Evolutionary conservation across 768 basidiomycete genomes (phyloP).

Genomic region (Rhizopogon sp.): DNA sequence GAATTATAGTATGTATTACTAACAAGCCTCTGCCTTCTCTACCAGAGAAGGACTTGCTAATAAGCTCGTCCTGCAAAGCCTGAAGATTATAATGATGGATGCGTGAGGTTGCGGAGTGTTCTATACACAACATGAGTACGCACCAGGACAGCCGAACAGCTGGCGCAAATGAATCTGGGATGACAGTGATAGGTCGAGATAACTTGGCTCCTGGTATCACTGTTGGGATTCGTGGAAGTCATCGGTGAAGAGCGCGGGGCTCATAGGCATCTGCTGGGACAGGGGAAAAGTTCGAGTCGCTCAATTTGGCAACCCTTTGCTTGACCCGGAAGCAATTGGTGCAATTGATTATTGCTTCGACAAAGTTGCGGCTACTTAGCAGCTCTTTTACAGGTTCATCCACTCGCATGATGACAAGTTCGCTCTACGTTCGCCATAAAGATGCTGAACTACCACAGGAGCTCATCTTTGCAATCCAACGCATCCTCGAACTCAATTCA

Average conservation of each 20-base stretch:
- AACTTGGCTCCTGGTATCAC: constrained; percentile 52
- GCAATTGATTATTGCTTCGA: not conserved
- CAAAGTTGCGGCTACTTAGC: not conserved
- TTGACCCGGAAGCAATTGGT: not conserved
- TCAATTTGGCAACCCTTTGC: constrained; percentile 1
- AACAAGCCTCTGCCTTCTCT: constrained; percentile 79
- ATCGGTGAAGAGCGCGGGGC: not conserved
- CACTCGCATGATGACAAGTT: not conserved
- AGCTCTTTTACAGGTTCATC: not conserved
- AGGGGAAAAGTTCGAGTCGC: not conserved
- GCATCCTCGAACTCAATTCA: constrained; percentile 54
- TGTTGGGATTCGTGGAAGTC: constrained; percentile 14
- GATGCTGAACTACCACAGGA: constrained; percentile 59
- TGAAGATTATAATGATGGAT: constrained; percentile 19
- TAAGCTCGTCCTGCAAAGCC: constrained; percentile 80
- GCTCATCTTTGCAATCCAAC: constrained; percentile 64
- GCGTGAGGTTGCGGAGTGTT: not conserved
- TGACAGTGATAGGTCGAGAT: constrained; percentile 58
- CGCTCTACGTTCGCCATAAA: constrained; percentile 1
- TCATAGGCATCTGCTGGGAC: too few relatives aligned
- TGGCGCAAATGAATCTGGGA: constrained; percentile 63
- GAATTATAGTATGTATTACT: constrained; percentile 25
- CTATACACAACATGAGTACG: constrained; percentile 18
- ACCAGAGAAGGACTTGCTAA: constrained; percentile 82
- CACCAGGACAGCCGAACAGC: constrained; percentile 69